Percentiles rank a stretch among this genome's conserved stretches.
Conservation (phyloP, 495 filamentous ascomycete species). For the Darksidea phi region DNA sequence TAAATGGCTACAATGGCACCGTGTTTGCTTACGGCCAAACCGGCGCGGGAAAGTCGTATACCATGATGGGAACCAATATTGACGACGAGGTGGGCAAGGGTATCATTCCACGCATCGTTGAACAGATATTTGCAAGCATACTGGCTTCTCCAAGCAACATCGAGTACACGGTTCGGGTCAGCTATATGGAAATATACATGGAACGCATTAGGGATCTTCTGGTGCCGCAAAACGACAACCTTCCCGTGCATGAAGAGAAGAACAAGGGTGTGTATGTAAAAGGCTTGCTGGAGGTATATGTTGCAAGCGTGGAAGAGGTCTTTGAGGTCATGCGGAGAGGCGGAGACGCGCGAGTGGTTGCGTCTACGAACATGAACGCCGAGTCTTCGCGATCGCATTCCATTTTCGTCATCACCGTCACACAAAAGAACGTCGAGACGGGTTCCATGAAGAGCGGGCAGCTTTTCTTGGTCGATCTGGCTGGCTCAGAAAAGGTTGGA, state of each 20-base stretch:
- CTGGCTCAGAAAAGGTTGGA: slow-evolving; percentile 96
- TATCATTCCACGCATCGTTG: slow-evolving; percentile 94
- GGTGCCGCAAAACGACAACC: slow-evolving; percentile 88
- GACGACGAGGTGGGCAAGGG: slow-evolving; percentile 85
- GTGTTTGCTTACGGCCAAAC: slow-evolving; percentile 99
- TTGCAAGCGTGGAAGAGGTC: slow-evolving; percentile 91
- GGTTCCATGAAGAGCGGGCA: slow-evolving; percentile 95
- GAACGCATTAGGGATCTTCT: slow-evolving; percentile 93
- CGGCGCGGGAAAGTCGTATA: slow-evolving; percentile 96
- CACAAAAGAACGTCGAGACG: slow-evolving; percentile 96
- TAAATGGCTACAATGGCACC: slow-evolving; percentile 98
- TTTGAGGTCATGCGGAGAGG: slow-evolving; percentile 96
- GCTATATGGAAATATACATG: slow-evolving; percentile 99
- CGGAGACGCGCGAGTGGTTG: slow-evolving; percentile 83
- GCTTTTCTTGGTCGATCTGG: slow-evolving; percentile 94
- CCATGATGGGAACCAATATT: slow-evolving; percentile 98
- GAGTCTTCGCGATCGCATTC: slow-evolving; percentile 98
- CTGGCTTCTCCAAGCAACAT: slow-evolving; percentile 86
- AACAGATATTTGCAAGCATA: slow-evolving; percentile 96
- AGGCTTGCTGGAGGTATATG: slow-evolving; percentile 90
- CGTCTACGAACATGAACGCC: slow-evolving; percentile 99
- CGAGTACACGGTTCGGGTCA: slow-evolving; percentile 95
- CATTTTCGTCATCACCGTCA: slow-evolving; percentile 95
- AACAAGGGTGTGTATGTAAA: slow-evolving; percentile 95
- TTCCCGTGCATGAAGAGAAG: slow-evolving; percentile 97